Evolutionary conservation across 108 stramenopile species (phyloP).

Genomic region (Chaetoceros tenuissimus): DNA sequence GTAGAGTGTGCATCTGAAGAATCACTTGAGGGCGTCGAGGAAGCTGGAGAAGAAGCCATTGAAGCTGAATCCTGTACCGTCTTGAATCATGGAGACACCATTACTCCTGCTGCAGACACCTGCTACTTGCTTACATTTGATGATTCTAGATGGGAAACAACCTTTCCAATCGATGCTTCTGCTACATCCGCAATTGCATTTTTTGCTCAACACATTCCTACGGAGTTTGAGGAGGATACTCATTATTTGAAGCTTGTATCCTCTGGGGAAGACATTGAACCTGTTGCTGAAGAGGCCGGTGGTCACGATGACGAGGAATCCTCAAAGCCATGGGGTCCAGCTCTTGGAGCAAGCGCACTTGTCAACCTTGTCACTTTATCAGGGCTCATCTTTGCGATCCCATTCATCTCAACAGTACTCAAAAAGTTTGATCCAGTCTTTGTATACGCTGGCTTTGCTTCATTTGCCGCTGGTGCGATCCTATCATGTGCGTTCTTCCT

Average conservation of each 20-base stretch:
- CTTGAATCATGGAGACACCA: background rate
- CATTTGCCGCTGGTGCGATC: background rate
- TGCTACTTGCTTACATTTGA: background rate
- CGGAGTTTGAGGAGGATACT: background rate
- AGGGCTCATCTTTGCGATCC: constrained; percentile 26
- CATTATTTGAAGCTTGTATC: background rate
- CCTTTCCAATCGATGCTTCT: constrained; percentile 2
- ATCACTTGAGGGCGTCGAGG: background rate
- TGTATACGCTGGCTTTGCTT: background rate
- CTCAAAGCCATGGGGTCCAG: constrained; percentile 47
- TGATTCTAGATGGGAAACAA: background rate
- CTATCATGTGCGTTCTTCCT: background rate
- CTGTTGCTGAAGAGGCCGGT: background rate
- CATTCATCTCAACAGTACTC: background rate
- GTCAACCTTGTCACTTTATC: constrained; percentile 41
- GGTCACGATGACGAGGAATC: background rate
- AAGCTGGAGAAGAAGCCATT: background rate
- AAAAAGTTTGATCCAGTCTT: background rate
- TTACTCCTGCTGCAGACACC: background rate
- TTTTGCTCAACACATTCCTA: constrained; percentile 4
- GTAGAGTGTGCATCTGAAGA: background rate
- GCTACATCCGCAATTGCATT: constrained; percentile 1
- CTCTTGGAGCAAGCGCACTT: constrained; percentile 28
- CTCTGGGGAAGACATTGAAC: background rate
- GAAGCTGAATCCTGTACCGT: constrained; percentile 1